These are phyloP conservation scores for Leptographium flavum DNA, from an alignment of 2,329 filamentous ascomycete species.

Conservation along the genomic window DNA sequence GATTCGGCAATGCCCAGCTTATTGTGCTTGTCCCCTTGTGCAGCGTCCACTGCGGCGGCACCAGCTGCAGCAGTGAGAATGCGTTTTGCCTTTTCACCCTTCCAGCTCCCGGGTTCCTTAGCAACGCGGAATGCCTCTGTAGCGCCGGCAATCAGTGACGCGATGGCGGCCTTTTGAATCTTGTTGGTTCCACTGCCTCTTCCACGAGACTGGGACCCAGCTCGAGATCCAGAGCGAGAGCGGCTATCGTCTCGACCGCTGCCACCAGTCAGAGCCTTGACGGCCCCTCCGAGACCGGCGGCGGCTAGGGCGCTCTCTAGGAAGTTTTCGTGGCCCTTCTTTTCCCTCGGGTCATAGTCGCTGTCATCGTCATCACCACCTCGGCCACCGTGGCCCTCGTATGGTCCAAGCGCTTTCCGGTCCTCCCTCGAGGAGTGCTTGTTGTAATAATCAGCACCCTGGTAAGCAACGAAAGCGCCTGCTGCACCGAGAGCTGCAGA, in stretches of 20 bases:
- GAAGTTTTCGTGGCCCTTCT: slow-evolving; percentile 49
- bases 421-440: slow-evolving; percentile 42
- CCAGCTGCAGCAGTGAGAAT: slow-evolving; percentile 76
- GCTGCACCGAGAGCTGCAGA: slow-evolving; percentile 49
- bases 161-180: slow-evolving; percentile 77
- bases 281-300: slow-evolving; percentile 46
- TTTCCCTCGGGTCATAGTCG: slow-evolving; percentile 41
- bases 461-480: slow-evolving; percentile 49
- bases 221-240: slow-evolving; percentile 32
- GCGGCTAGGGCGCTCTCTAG: slow-evolving; percentile 48
- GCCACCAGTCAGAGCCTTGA: slow-evolving; percentile 40
- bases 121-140: slow-evolving; percentile 84
- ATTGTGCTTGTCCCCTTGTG: slow-evolving; percentile 58
- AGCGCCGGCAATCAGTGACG: slow-evolving; percentile 77
- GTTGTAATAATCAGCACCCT: slow-evolving; percentile 48
- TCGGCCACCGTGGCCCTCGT: slow-evolving; percentile 39
- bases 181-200: slow-evolving; percentile 33
- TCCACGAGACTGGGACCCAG: slow-evolving; percentile 32
- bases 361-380: slow-evolving; percentile 42
- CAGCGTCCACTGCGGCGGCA: slow-evolving; percentile 74
- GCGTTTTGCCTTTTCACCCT: slow-evolving; percentile 81
- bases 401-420: slow-evolving; percentile 35
- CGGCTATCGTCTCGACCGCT: slow-evolving; percentile 25
- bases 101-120: slow-evolving; percentile 81
- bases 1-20: slow-evolving; percentile 77